Percentiles rank a stretch among this genome's conserved stretches.
Evolutionary conservation across 306 rosid species (phyloP).

Genomic region (Cucurbita maxima): DNA sequence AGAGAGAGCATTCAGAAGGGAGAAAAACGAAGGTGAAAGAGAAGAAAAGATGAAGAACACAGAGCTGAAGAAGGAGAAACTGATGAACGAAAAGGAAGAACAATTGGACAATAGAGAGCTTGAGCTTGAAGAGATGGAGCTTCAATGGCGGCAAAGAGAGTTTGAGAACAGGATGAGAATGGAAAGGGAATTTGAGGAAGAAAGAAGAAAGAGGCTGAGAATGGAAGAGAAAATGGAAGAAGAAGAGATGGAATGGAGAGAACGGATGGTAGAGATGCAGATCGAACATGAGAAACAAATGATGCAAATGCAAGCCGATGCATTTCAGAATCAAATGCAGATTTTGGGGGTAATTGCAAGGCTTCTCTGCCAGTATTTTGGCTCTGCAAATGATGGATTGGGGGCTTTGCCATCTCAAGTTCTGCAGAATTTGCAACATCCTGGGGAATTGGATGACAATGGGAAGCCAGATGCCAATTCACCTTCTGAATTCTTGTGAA

Average conservation of each 20-base stretch:
- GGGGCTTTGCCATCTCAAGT: constrained; percentile 65
- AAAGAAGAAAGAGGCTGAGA: constrained; percentile 40
- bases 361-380: constrained; percentile 60
- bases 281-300: constrained; percentile 79
- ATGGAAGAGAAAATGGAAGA: constrained; percentile 73
- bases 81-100: constrained; percentile 30
- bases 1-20: constrained; percentile 47
- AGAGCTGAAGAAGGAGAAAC: constrained; percentile 28
- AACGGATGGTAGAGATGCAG: constrained; percentile 69
- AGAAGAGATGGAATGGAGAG: constrained; percentile 89
- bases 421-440: constrained; percentile 64
- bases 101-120: constrained; percentile 32
- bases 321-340: constrained; percentile 87
- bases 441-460: constrained; percentile 43
- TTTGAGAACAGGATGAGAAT: constrained; percentile 35
- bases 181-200: constrained; percentile 42
- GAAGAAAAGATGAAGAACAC: constrained; percentile 33
- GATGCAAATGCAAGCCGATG: constrained; percentile 85
- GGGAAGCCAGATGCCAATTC: constrained; percentile 76
- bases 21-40: constrained; percentile 30
- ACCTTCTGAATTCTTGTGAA: constrained; percentile 65
- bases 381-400: constrained; percentile 53
- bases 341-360: constrained; percentile 65
- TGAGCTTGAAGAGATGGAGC: constrained; percentile 49
- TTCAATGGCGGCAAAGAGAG: constrained; percentile 38